These are phyloP conservation scores for Metarhizium humberi DNA, from an alignment of 2,329 filamentous ascomycete genomes.

Conservation along the genomic window DNA sequence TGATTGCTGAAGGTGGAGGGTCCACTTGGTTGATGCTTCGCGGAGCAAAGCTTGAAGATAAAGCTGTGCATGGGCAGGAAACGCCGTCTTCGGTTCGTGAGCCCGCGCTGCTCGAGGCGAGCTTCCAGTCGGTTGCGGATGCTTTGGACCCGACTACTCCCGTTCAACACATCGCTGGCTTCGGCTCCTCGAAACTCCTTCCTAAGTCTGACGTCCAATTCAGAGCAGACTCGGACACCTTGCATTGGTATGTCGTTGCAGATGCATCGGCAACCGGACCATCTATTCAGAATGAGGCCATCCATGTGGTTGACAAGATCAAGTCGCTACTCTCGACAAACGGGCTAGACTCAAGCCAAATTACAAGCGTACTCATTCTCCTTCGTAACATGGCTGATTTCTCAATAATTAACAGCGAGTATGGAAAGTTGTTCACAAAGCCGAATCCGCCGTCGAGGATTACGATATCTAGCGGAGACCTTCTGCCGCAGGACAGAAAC, in stretches of 20 bases:
- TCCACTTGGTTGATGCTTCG: slow-evolving; percentile 61
- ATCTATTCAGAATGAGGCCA: slow-evolving; percentile 38
- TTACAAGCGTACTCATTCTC: slow-evolving; percentile 54
- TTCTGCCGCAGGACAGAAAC: slow-evolving; percentile 49
- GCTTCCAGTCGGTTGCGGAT: slow-evolving; percentile 38
- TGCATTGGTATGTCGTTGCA: slow-evolving; percentile 31
- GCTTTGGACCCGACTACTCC: slow-evolving; percentile 11
- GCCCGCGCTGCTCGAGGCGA: slow-evolving; percentile 58
- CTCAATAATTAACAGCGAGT: slow-evolving; percentile 61
- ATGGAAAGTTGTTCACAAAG: slow-evolving; percentile 62
- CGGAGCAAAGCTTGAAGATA: slow-evolving; percentile 43
- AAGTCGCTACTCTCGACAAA: slow-evolving; percentile 26
- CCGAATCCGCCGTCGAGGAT: slow-evolving; percentile 81
- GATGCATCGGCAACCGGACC: slow-evolving; percentile 11
- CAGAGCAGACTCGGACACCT: slow-evolving; percentile 11
- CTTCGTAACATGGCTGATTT: slow-evolving; percentile 78
- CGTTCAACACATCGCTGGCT: too few species aligned
- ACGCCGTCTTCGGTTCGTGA: slow-evolving; percentile 31
- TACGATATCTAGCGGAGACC: slow-evolving; percentile 67
- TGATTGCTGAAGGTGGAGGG: slow-evolving; percentile 64
- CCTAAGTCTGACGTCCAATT: background rate
- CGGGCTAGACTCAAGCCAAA: slow-evolving; percentile 22
- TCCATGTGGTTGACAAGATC: slow-evolving; percentile 37
- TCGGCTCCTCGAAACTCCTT: background rate
- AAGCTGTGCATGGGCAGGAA: slow-evolving; percentile 14